Evolutionary conservation across 305 asterid genomes (phyloP).

Genomic region (Fraxinus dipetala): DNA sequence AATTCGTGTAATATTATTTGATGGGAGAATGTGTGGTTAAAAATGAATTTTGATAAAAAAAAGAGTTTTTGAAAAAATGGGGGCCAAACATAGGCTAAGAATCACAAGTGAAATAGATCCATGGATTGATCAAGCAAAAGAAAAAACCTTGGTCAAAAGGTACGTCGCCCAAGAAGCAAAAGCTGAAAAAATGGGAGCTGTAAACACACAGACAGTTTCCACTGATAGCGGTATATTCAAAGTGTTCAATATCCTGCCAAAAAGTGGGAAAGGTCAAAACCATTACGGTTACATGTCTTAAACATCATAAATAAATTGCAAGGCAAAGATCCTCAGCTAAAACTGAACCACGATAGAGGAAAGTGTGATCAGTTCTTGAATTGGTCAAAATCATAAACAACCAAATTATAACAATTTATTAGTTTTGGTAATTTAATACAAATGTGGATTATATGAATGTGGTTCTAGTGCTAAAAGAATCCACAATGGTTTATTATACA

Average conservation of each 20-base stretch:
- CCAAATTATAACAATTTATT: not conserved
- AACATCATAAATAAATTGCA: not conserved
- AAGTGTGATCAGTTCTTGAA: constrained; percentile 1
- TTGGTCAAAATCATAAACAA: not conserved
- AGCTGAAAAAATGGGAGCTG: constrained; percentile 97
- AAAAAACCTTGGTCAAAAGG: constrained; percentile 88
- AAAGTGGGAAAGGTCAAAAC: constrained; percentile 24
- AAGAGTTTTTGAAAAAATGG: too few species aligned
- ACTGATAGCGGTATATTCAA: constrained; percentile 90
- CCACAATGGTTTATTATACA: constrained; percentile 20
- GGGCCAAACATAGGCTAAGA: not conserved
- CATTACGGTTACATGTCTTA: constrained; percentile 11
- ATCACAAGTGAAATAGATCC: constrained; percentile 6
- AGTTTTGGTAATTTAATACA: constrained; percentile 12
- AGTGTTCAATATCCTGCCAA: constrained; percentile 76
- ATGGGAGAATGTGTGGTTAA: too few species aligned
- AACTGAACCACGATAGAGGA: not conserved
- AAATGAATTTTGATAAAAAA: too few species aligned
- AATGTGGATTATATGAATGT: not conserved
- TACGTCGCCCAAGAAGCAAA: constrained; percentile 99
- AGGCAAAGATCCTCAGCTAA: not conserved
- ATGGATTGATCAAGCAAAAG: constrained; percentile 20
- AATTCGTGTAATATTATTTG: too few species aligned
- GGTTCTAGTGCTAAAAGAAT: constrained; percentile 5
- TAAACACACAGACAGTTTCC: constrained; percentile 98